phyloP scores from a whole-genome alignment of 1,284 basidiomycete species.

The Quambalaria eucalypti region DNA sequence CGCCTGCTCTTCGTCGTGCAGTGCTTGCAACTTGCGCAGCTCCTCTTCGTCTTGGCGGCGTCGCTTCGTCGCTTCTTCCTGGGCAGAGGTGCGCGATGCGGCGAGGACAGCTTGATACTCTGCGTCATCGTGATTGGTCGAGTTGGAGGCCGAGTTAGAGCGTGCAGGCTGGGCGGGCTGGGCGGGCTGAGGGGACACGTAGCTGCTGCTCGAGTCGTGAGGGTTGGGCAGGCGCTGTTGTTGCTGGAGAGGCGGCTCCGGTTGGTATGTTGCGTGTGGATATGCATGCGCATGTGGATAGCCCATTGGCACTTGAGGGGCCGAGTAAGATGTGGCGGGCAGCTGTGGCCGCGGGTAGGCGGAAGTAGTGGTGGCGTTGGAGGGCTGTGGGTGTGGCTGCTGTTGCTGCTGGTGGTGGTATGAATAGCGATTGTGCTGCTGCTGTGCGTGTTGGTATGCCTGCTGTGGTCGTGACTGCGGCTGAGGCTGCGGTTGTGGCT shows the following conservation, averaged over 20 bases:
- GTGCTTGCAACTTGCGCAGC: not conserved
- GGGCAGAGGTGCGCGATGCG: not conserved
- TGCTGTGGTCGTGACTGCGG: no score
- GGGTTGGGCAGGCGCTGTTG: no score
- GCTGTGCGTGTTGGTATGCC: not conserved
- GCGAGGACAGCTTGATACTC: not conserved
- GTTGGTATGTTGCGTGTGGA: no score
- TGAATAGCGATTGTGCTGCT: not conserved
- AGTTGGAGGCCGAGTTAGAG: no score
- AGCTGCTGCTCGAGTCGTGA: no score
- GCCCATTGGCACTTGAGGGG: no score
- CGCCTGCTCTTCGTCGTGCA: not conserved
- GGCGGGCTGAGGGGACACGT: no score
- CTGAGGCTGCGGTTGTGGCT: no score
- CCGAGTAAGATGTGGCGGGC: not conserved
- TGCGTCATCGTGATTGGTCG: no score
- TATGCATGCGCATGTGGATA: no score
- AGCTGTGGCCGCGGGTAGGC: not conserved
- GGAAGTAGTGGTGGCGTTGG: not conserved
- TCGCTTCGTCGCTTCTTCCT: not conserved
- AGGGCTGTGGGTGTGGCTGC: not conserved
- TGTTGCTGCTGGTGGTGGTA: not conserved
- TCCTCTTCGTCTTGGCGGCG: not conserved
- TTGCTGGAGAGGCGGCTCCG: no score
- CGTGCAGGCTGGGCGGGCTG: no score